Base-by-base conservation (phyloP, 2,329 filamentous ascomycete genomes). In the Eutypella sp. region DNA sequence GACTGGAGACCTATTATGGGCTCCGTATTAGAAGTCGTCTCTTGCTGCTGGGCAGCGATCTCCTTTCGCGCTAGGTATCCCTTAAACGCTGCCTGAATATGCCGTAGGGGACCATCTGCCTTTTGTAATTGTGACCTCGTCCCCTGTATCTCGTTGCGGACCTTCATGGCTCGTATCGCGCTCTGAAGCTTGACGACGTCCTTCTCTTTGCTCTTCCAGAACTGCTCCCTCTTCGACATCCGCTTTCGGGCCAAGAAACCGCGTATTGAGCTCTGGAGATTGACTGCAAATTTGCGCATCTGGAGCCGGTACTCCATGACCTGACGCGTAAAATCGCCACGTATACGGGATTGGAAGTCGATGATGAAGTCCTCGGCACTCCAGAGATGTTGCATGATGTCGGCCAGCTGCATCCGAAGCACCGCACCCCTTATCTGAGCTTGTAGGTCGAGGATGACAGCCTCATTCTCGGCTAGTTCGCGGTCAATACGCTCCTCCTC, bases 351-450 rank as follows among this genome's bases (percentile, higher is more conserved):
- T 65, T 99, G 95, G 9, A 99, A 73, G 43, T 95, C 85, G 37
- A 92, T 70, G 23, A 99, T 68, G 64, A 78, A 74, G 22, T 84
- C 77, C 65, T 99, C 93, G 11, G 80, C 77, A 50, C 93, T 86
- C 93, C 93, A 99, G 3, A 99, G 76, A 37, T 80, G 70, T 58
- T 96, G 87, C 93, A 99, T 97, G 45, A 82, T 76, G 41, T 85
- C 74, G 4, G 89, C 90, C 2, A 97, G 79, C 45, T 76, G 77
- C 61, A 96, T 75, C 45, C 93, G 81, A 40, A 88, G 65, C 51
- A 95, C 63, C 1, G 91, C 90, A 29, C 92, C 93, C 47, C 89
- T 81, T 8, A 91, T 79, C 63, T 96, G 90, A 31, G 87, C 82
- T 63, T 99, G 95, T 23, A 99, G 74, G 48, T 97, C 92, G 16